A percentile compares a stretch with the other conserved stretches of the same genome.
Evolutionary conservation across 257 asterid genomes (phyloP).

Genomic region (Linderniella brevidens): DNA sequence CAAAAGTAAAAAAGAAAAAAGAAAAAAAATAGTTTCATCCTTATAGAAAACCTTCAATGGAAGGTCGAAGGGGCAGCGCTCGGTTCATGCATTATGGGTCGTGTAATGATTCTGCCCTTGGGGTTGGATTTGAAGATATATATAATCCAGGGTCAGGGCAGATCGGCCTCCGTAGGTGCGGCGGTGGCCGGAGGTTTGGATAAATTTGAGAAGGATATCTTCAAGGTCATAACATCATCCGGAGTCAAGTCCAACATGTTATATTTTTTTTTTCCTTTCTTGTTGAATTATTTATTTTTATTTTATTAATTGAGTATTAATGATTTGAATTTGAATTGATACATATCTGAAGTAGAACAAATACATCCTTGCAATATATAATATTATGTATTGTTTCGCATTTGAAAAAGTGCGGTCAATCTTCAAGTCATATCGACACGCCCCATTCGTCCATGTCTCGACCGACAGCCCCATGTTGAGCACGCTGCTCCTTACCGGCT

Average conservation of each 20-base stretch:
- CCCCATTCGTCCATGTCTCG: slow-evolving; percentile 68
- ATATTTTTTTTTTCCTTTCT: slow-evolving; percentile 6
- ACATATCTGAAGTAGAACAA: too few species aligned
- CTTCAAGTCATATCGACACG: slow-evolving; percentile 62
- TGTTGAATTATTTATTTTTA: not conserved
- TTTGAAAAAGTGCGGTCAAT: slow-evolving; percentile 46
- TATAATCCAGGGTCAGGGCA: too few species aligned
- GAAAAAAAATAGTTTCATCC: too few species aligned
- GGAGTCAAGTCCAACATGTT: slow-evolving; percentile 78
- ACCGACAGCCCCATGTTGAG: slow-evolving; percentile 39
- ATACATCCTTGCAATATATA: not conserved
- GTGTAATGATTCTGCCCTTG: slow-evolving; percentile 18
- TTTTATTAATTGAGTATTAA: not conserved
- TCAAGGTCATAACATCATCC: slow-evolving; percentile 68
- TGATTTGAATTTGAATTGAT: too few species aligned
- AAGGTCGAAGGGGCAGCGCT: too few species aligned
- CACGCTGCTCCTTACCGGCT: slow-evolving; percentile 70
- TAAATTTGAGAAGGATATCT: slow-evolving; percentile 66
- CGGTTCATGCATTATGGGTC: slow-evolving; percentile 39
- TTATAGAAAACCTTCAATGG: too few species aligned
- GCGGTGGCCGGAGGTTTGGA: slow-evolving; percentile 2
- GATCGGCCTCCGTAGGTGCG: too few species aligned
- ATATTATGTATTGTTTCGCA: too few species aligned
- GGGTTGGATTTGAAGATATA: slow-evolving; percentile 25
- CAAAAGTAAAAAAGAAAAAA: too few species aligned